These are phyloP conservation scores for Lentithecium fluviatile DNA, from an alignment of 495 filamentous ascomycete species.

Conservation along the genomic window DNA sequence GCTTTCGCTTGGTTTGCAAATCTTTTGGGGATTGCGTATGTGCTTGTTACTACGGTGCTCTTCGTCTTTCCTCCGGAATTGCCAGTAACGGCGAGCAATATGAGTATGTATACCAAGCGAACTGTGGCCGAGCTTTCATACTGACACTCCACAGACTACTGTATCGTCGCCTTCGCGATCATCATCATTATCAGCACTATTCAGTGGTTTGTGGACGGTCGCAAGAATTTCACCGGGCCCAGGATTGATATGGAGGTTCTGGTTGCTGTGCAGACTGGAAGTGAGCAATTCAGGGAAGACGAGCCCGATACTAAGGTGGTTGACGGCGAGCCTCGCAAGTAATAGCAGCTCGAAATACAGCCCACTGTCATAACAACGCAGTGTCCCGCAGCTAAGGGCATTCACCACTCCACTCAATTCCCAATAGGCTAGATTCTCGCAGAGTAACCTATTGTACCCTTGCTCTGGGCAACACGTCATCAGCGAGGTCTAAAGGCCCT, in stretches of 20 bases:
- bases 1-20: slow-evolving; percentile 63
- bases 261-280: slow-evolving; percentile 28
- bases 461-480: too few species aligned
- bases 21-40: slow-evolving; percentile 63
- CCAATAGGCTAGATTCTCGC: too few species aligned
- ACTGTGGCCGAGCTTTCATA: not conserved
- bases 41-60: slow-evolving; percentile 66
- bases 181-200: slow-evolving; percentile 63
- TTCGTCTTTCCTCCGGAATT: slow-evolving; percentile 73
- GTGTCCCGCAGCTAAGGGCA: too few species aligned
- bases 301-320: not conserved
- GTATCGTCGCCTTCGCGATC: slow-evolving; percentile 67
- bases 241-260: slow-evolving; percentile 45
- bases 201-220: slow-evolving; percentile 72
- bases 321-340: too few species aligned
- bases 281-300: not conserved
- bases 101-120: slow-evolving; percentile 57
- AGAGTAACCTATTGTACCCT: too few species aligned
- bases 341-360: too few species aligned
- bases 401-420: too few species aligned
- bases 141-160: slow-evolving; percentile 48
- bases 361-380: too few species aligned
- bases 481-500: too few species aligned
- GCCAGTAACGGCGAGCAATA: slow-evolving; percentile 65
- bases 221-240: slow-evolving; percentile 69